Evolutionary conservation across 495 filamentous ascomycete species (phyloP).

Genomic region (Xylona heveae): DNA sequence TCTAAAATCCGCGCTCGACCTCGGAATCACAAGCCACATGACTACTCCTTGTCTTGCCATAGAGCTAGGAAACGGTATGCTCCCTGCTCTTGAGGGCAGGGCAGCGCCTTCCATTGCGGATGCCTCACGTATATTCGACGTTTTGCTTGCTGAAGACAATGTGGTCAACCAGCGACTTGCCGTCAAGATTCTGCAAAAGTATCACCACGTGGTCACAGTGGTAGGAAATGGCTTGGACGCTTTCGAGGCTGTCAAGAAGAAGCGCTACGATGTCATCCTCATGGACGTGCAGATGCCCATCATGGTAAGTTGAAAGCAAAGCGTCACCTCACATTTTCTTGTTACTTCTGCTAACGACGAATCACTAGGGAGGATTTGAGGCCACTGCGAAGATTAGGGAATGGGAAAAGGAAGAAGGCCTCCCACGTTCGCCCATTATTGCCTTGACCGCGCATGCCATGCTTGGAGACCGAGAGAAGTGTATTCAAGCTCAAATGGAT

Average conservation of each 20-base stretch:
- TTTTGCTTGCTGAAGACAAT: slow-evolving; percentile 93
- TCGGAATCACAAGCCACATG: slow-evolving; percentile 97
- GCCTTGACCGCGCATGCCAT: slow-evolving; percentile 96
- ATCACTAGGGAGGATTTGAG: slow-evolving; percentile 70
- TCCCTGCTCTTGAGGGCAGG: slow-evolving; percentile 88
- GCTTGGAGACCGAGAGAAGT: slow-evolving; percentile 97
- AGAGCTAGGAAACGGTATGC: slow-evolving; percentile 93
- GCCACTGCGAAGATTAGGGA: slow-evolving; percentile 93
- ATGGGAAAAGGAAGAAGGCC: slow-evolving; percentile 59
- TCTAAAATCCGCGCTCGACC: slow-evolving; percentile 83
- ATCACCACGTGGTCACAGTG: slow-evolving; percentile 90
- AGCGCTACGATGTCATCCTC: slow-evolving; percentile 85
- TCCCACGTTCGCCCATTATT: slow-evolving; percentile 82
- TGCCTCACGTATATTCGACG: slow-evolving; percentile 88
- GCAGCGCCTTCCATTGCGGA: slow-evolving; percentile 83
- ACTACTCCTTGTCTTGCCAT: slow-evolving; percentile 90
- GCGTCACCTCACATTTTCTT: slow-evolving; percentile 1
- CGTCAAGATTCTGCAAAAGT: slow-evolving; percentile 94
- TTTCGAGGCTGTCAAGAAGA: slow-evolving; percentile 68
- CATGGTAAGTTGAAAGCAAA: slow-evolving; percentile 37
- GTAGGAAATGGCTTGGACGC: slow-evolving; percentile 90
- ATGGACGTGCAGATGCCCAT: slow-evolving; percentile 99
- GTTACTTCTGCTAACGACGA: not conserved
- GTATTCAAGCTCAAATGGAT: slow-evolving; percentile 96
- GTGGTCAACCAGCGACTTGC: slow-evolving; percentile 91